Percentiles rank a stretch among this genome's conserved stretches.
Evolutionary conservation across 2,329 filamentous ascomycete species (phyloP).

Genomic region (Tolypocladium sp.): DNA sequence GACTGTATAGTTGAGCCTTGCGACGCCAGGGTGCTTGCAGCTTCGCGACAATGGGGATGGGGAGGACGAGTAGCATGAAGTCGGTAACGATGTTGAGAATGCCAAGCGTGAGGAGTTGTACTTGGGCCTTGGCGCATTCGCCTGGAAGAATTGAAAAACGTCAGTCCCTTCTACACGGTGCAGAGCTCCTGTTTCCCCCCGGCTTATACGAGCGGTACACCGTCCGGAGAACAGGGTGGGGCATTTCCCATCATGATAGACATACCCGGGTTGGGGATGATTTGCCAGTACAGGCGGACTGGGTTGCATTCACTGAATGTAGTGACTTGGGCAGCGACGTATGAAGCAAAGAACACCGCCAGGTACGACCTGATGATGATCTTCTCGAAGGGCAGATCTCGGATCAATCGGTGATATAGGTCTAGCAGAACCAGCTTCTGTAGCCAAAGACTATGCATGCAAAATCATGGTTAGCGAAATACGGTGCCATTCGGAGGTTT

Average conservation of each 20-base stretch:
- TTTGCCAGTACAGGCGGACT: slow-evolving; percentile 47
- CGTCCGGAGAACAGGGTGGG: no score
- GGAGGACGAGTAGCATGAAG: slow-evolving; percentile 15
- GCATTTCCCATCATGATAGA: neutral
- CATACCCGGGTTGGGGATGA: slow-evolving; percentile 30
- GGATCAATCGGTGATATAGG: slow-evolving; percentile 13
- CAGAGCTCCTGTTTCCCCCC: no score
- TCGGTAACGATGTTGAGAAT: slow-evolving; percentile 24
- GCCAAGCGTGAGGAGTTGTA: slow-evolving; percentile 22
- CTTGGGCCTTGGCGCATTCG: slow-evolving; percentile 17
- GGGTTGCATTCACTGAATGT: slow-evolving; percentile 30
- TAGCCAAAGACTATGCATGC: slow-evolving; percentile 14
- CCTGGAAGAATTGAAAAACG: slow-evolving; percentile 5
- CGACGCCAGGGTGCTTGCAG: slow-evolving; percentile 17
- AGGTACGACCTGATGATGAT: slow-evolving; percentile 15
- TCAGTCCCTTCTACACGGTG: neutral
- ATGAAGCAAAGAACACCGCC: slow-evolving; percentile 17
- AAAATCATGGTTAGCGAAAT: neutral
- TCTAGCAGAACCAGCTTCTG: slow-evolving; percentile 18
- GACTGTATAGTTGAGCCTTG: slow-evolving; percentile 19
- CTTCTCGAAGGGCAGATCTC: slow-evolving; percentile 13
- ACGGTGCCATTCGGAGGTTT: no score
- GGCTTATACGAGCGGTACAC: no score
- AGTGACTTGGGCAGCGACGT: slow-evolving; percentile 19
- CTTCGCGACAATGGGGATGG: slow-evolving; percentile 15